Percentiles rank a stretch among this genome's conserved stretches.
These are phyloP conservation scores for Peronosclerospora sorghi DNA, from an alignment of 352 stramenopile species.

Conservation along the genomic window DNA sequence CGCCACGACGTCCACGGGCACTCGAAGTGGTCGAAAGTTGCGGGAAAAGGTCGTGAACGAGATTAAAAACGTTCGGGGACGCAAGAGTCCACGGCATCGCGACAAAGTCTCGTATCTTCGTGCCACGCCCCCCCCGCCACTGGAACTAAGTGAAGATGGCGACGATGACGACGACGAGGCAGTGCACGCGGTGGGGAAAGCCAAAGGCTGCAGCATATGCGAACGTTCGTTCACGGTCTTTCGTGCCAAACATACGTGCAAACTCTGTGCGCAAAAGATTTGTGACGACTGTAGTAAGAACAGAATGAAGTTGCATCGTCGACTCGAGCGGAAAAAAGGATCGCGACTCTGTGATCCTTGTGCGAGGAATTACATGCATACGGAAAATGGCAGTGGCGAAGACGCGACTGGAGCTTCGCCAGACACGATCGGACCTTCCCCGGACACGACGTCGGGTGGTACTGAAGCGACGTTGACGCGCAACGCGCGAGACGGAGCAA, in stretches of 20 bases:
- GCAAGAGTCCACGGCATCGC: conserved; percentile 15
- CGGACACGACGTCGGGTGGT: conserved; percentile 18
- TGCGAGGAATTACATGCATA: conserved; percentile 44
- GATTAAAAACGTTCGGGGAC: conserved; percentile 45
- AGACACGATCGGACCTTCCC: conserved; percentile 15
- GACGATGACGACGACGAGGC: conserved; percentile 16
- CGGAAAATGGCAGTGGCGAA: conserved; percentile 14
- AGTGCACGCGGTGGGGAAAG: conserved; percentile 12
- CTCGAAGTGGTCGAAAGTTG: conserved; percentile 26
- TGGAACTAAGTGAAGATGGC: conserved; percentile 26
- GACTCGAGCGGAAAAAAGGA: conserved; percentile 56
- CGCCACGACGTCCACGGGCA: background rate
- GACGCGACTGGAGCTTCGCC: too few relatives aligned
- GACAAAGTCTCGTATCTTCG: too few relatives aligned
- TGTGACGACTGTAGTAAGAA: conserved; percentile 82
- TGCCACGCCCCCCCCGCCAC: too few relatives aligned
- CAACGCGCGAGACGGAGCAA: conserved; percentile 3
- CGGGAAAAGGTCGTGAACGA: conserved; percentile 56
- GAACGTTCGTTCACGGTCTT: conserved; percentile 71
- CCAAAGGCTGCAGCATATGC: conserved; percentile 43
- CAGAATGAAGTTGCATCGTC: conserved; percentile 55
- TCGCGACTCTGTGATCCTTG: conserved; percentile 65
- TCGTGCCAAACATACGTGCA: conserved; percentile 72
- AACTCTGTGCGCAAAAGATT: conserved; percentile 54
- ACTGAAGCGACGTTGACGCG: conserved; percentile 10